Base-by-base conservation (phyloP, 805 yeast genomes). In the Helenozyma baotianmanensis region DNA sequence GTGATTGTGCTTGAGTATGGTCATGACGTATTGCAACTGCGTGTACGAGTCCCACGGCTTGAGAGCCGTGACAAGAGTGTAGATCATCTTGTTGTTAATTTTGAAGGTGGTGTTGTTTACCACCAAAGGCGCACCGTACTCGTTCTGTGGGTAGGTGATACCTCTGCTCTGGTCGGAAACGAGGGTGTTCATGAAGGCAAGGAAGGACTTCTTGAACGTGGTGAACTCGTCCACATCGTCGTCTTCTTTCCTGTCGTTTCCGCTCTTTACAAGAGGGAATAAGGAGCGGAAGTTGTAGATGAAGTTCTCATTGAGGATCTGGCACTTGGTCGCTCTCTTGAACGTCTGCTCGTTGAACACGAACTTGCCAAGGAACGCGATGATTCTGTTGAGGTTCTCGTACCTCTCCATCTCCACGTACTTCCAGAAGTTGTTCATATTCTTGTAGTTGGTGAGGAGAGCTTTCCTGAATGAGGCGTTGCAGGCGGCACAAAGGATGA, bases 1-100 rank as follows among this genome's bases (percentile, higher is more conserved):
- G 2, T 85, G 83, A 25, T 76, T 65, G 22, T 62, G 51, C 4
- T 56, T 39, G 23, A 90, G 60, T 12, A 83, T 69, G 9, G 57
- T 51, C 6, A 77, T 48, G 0, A 70, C 71, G 12, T 82, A 64
- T 10, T 71, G 70, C 35, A 80, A 60, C 46, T 87, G 95, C 17
- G 60, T 38, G 13, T 70, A 72, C 40, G 83, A 81, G 41, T 83
- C 88, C 85, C 94, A 80, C 1, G 96, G 95, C 47, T 82, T 85
- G 48, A 89, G 64, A 19, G 68, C 62, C 6, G 77, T 76, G 14
- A 88, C 51, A 4, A 85, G 56, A 3, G 79, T 71, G 47, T 76
- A 79, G 4, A 86, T 57, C 18, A 82, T 61, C 50, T 79, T 80
- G 55, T 90, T 88, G 49, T 82, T 73, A 21, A 82, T 63, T 40